Evolutionary conservation across 2,329 filamentous ascomycete genomes (phyloP), one percentile per base, ranked within the genome.

Genomic region (Monosporascus ibericus): DNA sequence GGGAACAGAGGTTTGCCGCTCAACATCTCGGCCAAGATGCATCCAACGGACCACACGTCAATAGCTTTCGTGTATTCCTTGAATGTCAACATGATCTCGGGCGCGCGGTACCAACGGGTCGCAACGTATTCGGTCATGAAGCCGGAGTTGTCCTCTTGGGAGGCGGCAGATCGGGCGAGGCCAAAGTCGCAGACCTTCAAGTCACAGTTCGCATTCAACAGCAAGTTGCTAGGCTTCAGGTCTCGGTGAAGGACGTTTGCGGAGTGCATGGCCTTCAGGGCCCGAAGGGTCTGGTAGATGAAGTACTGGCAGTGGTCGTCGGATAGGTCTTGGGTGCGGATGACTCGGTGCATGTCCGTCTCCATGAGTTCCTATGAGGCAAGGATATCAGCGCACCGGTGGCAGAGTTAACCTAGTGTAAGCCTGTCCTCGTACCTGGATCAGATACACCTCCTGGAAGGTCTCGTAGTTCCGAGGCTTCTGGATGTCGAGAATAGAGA

Each of bases 101-200:
- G 94, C 6, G 94, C 94, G 72, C 94, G 91, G 75, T 99, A 99
- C 94, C 94, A 99, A 66, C 94, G 87, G 47, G 94, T 99, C 49
- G 94, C 94, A 52, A 99, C 94, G 70, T 99, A 99, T 95, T 99
- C 94, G 17, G 94, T 99, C 94, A 99, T 99, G 82, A 99, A 99
- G 22, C 94, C 94, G n/a, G 92, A 96, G 75, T 99, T 99, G 72
- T 99, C 94, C 68, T 99, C 94, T 62, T 95, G 95, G 9, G 92
- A 96, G 8, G 94, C 94, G 14, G 94, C 94, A 9, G 92, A 97
- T 66, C 92, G 86, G 48, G 94, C 94, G 52, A 99, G 84, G 68
- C 94, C 94, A 67, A 99, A 99, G 72, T 99, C 94, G 75, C 94
- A 99, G 62, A 99, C 94, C 75, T 99, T 99, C 62, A 99, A 80